Conservation (phyloP, 805 yeast genomes). For the Lachancea sp. region DNA sequence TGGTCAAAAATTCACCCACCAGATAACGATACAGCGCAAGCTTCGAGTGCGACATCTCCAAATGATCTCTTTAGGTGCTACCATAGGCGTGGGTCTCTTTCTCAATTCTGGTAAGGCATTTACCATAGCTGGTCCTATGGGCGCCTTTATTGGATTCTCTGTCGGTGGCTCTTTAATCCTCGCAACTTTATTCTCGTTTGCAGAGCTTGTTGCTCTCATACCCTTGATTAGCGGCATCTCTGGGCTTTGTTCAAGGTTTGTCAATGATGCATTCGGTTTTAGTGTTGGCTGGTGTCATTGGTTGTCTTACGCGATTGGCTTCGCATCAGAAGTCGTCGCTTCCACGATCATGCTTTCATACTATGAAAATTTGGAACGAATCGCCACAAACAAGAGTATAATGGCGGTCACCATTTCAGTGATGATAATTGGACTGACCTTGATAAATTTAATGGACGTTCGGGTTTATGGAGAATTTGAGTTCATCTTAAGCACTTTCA, state of each 20-base stretch:
- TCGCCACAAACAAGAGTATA: conserved; percentile 36
- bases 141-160: conserved; percentile 60
- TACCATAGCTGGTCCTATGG: conserved; percentile 70
- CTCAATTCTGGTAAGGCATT: conserved; percentile 68
- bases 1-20: neutral
- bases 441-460: conserved; percentile 60
- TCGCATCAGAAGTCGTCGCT: conserved; percentile 78
- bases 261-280: conserved; percentile 73
- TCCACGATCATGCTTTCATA: conserved; percentile 70
- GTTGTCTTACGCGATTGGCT: conserved; percentile 61
- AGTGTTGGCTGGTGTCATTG: conserved; percentile 71
- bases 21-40: conserved; percentile 42
- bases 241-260: conserved; percentile 67
- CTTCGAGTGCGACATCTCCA: conserved; percentile 62
- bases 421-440: conserved; percentile 40
- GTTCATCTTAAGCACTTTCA: conserved; percentile 52
- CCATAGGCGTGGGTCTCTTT: conserved; percentile 70
- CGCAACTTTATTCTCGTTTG: conserved; percentile 65
- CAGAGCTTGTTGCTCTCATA: conserved; percentile 74
- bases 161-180: conserved; percentile 61
- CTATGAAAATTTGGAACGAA: conserved; percentile 48
- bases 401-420: conserved; percentile 57
- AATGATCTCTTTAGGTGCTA: conserved; percentile 74
- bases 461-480: conserved; percentile 71
- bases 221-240: conserved; percentile 77